phyloP scores from a whole-genome alignment of 2,329 filamentous ascomycete species.

The Didymella arachidicola region DNA sequence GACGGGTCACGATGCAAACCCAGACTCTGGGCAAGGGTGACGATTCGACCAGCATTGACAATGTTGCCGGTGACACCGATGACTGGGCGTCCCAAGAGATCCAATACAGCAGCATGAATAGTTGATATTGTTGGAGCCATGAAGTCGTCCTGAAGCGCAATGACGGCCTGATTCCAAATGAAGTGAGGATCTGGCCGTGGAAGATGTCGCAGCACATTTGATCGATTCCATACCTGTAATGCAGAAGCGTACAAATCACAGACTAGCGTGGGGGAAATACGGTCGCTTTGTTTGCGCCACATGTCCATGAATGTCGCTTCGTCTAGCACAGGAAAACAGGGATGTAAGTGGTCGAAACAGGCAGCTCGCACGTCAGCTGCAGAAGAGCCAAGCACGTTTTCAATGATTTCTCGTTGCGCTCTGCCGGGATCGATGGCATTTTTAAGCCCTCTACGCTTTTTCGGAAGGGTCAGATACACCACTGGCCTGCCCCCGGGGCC shows the following conservation, averaged over 20 bases:
- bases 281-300: constrained; percentile 23
- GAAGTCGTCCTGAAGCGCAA: constrained; percentile 32
- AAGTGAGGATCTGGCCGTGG: constrained; percentile 26
- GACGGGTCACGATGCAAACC: constrained; percentile 30
- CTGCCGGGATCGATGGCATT: constrained; percentile 25
- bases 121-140: constrained; percentile 32
- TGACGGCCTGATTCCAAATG: constrained; percentile 30
- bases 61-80: constrained; percentile 31
- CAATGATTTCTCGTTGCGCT: constrained; percentile 28
- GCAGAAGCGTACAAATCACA: constrained; percentile 32
- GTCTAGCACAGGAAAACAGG: constrained; percentile 33
- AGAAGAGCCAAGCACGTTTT: constrained; percentile 24
- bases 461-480: constrained; percentile 31
- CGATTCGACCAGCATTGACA: constrained; percentile 30
- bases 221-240: constrained; percentile 24
- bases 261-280: constrained; percentile 28
- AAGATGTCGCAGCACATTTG: constrained; percentile 15
- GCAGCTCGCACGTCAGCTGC: constrained; percentile 19
- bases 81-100: constrained; percentile 32
- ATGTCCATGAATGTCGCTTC: constrained; percentile 24
- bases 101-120: constrained; percentile 27
- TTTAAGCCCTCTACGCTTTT: constrained; percentile 23
- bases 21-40: constrained; percentile 31
- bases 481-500: constrained; percentile 24
- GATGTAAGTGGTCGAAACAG: constrained; percentile 29